These are phyloP conservation scores for Vitis riparia DNA, from an alignment of 164 flowering plant species.

Conservation along the genomic window DNA sequence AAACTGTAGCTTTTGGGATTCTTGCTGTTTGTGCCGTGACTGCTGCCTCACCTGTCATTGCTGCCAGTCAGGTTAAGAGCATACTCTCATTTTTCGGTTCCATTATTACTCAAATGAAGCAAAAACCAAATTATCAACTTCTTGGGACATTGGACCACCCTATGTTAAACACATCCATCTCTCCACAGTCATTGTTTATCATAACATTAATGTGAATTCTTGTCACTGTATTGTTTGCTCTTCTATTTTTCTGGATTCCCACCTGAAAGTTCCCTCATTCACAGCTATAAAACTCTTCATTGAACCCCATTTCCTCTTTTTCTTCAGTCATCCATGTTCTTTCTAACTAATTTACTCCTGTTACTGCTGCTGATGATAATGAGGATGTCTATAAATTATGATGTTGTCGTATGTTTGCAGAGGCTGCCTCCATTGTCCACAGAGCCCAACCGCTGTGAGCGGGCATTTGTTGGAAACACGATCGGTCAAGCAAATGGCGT, in stretches of 20 bases:
- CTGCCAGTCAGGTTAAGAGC: constrained; percentile 67
- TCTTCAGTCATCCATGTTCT: too few relatives aligned
- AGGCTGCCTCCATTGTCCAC: constrained; percentile 85
- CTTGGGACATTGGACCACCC: too few relatives aligned
- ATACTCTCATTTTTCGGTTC: neutral
- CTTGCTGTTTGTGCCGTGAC: constrained; percentile 81
- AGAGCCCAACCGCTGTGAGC: constrained; percentile 86
- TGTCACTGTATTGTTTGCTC: neutral
- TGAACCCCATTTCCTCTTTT: too few relatives aligned
- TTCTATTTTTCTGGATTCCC: neutral
- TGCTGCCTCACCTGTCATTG: constrained; percentile 72
- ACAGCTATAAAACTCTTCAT: too few relatives aligned
- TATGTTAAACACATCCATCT: neutral
- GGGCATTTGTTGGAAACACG: constrained; percentile 92
- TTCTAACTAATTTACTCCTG: too few relatives aligned
- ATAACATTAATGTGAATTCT: neutral
- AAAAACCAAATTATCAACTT: neutral
- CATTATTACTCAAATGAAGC: neutral
- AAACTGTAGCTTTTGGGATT: constrained; percentile 64
- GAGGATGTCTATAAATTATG: neutral
- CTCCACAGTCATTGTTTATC: too few relatives aligned
- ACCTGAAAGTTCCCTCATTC: too few relatives aligned
- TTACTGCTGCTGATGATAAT: too few relatives aligned
- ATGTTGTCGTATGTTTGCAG: constrained; percentile 22
- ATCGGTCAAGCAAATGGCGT: constrained; percentile 99